These are phyloP conservation scores for Coemansia sp. DNA, from an alignment of 192 early-diverging fungal species.

Conservation along the genomic window DNA sequence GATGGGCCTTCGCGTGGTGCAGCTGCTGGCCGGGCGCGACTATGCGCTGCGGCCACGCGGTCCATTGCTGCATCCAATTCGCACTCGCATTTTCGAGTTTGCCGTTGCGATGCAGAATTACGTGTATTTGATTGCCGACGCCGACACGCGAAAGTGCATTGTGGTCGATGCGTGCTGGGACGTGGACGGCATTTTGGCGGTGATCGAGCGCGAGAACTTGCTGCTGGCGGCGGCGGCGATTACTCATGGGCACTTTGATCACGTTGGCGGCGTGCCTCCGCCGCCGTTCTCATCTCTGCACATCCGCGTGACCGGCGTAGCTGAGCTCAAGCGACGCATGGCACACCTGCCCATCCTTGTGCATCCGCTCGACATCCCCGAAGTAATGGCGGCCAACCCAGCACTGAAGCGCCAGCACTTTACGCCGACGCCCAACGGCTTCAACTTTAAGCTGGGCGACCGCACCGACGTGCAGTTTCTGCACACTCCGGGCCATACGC, in stretches of 20 bases:
- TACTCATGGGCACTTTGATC: constrained; percentile 88
- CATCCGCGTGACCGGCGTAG: constrained; percentile 76
- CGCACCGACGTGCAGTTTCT: constrained; percentile 65
- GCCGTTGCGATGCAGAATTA: constrained; percentile 84
- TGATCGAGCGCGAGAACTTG: constrained; percentile 59
- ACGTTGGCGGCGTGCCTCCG: constrained; percentile 81
- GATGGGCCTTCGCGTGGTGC: constrained; percentile 64
- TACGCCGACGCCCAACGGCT: constrained; percentile 61
- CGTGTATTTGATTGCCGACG: constrained; percentile 77
- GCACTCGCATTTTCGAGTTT: constrained; percentile 72
- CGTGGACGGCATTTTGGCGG: constrained; percentile 74
- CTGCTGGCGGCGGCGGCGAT: constrained; percentile 72
- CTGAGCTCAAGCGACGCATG: constrained; percentile 67
- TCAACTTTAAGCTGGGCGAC: constrained; percentile 53
- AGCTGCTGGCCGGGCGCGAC: constrained; percentile 72
- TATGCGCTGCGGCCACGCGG: constrained; percentile 58
- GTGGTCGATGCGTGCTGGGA: constrained; percentile 96
- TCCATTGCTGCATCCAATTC: constrained; percentile 63
- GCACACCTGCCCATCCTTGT: constrained; percentile 75
- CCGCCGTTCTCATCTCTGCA: constrained; percentile 78
- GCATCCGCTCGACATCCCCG: constrained; percentile 74
- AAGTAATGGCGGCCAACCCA: constrained; percentile 68
- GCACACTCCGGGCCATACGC: constrained; percentile 93
- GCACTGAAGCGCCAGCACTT: constrained; percentile 58
- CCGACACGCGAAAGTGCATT: constrained; percentile 65